phyloP scores from a whole-genome alignment of 2,329 filamentous ascomycete genomes.

The Apiospora rasikravindrae region DNA sequence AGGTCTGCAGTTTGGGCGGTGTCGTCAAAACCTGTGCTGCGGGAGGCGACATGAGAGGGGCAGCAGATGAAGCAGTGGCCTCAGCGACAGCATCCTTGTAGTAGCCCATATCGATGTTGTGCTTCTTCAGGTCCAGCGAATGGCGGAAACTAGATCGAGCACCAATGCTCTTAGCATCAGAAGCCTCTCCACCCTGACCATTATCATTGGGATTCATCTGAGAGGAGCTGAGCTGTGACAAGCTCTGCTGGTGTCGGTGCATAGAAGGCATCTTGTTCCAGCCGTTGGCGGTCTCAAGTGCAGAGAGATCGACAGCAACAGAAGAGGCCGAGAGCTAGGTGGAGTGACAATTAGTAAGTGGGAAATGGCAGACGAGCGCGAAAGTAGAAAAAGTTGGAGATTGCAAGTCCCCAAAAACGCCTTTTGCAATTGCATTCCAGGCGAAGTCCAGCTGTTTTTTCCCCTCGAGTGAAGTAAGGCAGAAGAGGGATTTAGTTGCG shows the following conservation, averaged over 20 bases:
- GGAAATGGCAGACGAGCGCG: conserved; percentile 38
- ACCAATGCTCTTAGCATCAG: conserved; percentile 53
- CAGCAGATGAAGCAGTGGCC: conserved; percentile 31
- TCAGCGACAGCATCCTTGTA: conserved; percentile 50
- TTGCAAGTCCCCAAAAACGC: neutral
- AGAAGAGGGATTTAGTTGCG: too few species aligned
- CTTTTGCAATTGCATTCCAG: neutral
- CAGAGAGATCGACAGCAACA: conserved; percentile 80
- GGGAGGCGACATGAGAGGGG: conserved; percentile 50
- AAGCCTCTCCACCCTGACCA: conserved; percentile 42
- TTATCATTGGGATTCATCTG: conserved; percentile 45
- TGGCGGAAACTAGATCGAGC: conserved; percentile 59
- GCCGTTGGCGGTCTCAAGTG: conserved; percentile 56
- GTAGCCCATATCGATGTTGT: conserved; percentile 47
- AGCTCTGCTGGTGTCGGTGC: conserved; percentile 69
- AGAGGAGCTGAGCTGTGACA: conserved; percentile 51
- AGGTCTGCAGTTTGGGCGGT: conserved; percentile 80
- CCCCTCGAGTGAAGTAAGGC: neutral
- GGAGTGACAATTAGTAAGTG: conserved; percentile 33
- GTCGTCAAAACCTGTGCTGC: conserved; percentile 61
- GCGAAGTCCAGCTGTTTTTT: too few species aligned
- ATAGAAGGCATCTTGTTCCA: conserved; percentile 67
- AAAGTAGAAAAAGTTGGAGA: neutral
- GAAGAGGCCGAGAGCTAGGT: conserved; percentile 78
- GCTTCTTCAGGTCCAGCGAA: conserved; percentile 60